A percentile compares a stretch with the other conserved stretches of the same genome.
Evolutionary conservation across 1,284 basidiomycete species (phyloP).

Genomic region (Lentinus polychrous): DNA sequence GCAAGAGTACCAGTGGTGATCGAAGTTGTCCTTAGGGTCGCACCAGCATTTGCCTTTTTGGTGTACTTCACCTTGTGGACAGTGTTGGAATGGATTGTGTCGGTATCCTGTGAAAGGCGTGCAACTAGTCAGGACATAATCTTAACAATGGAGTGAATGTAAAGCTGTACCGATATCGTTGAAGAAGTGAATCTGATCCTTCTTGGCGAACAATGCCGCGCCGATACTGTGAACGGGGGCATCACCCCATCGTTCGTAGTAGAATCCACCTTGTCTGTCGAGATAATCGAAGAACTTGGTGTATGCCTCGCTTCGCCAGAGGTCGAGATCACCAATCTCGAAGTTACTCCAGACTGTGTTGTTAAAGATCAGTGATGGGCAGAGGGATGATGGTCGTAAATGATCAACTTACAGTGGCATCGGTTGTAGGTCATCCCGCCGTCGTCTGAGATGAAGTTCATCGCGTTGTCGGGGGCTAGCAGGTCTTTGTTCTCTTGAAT

Average conservation of each 20-base stretch:
- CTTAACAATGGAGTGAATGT: neutral
- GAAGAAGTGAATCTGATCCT: constrained; percentile 62
- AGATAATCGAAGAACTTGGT: constrained; percentile 63
- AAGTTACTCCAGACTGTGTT: constrained; percentile 60
- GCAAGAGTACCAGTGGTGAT: constrained; percentile 79
- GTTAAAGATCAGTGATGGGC: neutral
- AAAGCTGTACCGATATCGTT: constrained; percentile 37
- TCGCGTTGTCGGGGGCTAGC: constrained; percentile 51
- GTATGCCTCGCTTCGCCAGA: constrained; percentile 65
- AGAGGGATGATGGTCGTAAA: neutral
- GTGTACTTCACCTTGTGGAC: constrained; percentile 40
- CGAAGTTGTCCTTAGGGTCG: constrained; percentile 37
- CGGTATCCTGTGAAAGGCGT: constrained; percentile 27
- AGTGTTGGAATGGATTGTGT: constrained; percentile 48
- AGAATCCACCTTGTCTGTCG: constrained; percentile 61
- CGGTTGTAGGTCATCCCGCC: constrained; percentile 57
- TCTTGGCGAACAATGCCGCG: constrained; percentile 53
- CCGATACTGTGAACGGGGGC: constrained; percentile 72
- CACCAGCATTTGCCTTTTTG: constrained; percentile 39
- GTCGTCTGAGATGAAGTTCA: constrained; percentile 61
- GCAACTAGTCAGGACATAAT: neutral
- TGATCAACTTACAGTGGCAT: constrained; percentile 53
- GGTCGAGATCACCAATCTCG: constrained; percentile 62
- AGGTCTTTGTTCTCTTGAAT: constrained; percentile 51
- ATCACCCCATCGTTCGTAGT: constrained; percentile 54